Evolutionary conservation across 2,329 filamentous ascomycete species (phyloP), one percentile per base, ranked within the genome.

Genomic region (Emmonsiellopsis sp.): DNA sequence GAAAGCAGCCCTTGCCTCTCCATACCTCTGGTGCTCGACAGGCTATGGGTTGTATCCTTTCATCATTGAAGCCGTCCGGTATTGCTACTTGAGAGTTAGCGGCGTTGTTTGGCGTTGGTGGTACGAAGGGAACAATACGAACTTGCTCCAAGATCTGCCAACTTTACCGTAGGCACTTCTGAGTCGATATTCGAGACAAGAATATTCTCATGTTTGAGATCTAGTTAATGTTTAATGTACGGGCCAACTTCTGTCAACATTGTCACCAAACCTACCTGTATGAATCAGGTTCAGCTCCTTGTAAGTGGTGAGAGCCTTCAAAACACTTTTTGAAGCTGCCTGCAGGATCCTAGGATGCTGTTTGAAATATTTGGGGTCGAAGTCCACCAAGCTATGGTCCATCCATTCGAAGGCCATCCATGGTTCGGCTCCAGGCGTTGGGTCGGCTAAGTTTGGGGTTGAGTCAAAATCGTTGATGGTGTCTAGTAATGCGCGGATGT

Each of bases 141-240:
- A 55, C 53, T 55, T 52, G 50, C 20, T 44, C 53, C 54, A 20
- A 55, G 54, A 55, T 53, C 51, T 31, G 50, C 51, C 32, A 55
- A 46, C 40, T 53, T 55, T 38, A 53, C 51, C 2, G 32, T 45
- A 32, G 54, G 50, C 37, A 50, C 50, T 15, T 16, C 6, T 20
- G 50, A 49, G 51, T 55, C 40, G 40, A 55, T 55, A 41, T 53
- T 51, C 16, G 51, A 55, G 45, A 55, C 16, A 53, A 55, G 51
- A 47, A 55, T 53, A 53, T 55, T 55, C 46, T 50, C 51, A 45
- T 53, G 50, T 53, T 53, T 55, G 9, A 50, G 5, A 42, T 55
- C 54, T 53, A 51, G 16, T 31, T 13, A 47, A 34, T 44, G 16
- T 16, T 30, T 51, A 54, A 48, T 46, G 41, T 13, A 51, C 10